These are phyloP conservation scores for Cryptococcus maquisensis DNA, from an alignment of 1,284 basidiomycete genomes.

Conservation along the genomic window DNA sequence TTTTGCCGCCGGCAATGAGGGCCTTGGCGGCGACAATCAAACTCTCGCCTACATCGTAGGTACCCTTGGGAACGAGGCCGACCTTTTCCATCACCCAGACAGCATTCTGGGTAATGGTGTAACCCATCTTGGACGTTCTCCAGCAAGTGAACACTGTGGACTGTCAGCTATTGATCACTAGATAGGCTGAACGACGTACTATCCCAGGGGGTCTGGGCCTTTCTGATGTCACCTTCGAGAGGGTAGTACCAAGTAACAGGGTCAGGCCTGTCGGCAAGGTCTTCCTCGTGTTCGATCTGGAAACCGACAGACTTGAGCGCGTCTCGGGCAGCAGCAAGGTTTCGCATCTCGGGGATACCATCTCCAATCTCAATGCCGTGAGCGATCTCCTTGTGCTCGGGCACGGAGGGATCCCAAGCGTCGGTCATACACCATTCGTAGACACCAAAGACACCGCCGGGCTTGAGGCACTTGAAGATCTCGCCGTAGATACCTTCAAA, in stretches of 20 bases:
- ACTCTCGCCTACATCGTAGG: constrained; percentile 82
- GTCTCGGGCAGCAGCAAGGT: constrained; percentile 64
- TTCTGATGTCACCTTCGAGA: constrained; percentile 83
- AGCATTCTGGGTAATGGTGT: constrained; percentile 75
- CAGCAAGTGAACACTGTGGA: constrained; percentile 66
- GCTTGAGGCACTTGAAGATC: constrained; percentile 92
- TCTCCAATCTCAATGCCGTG: constrained; percentile 89
- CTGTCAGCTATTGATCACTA: constrained; percentile 2
- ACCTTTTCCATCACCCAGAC: constrained; percentile 74
- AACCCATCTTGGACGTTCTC: constrained; percentile 86
- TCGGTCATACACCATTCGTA: constrained; percentile 99
- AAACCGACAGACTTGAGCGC: constrained; percentile 85
- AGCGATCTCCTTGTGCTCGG: constrained; percentile 84
- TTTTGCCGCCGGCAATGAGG: constrained; percentile 77
- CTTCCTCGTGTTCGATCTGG: constrained; percentile 85
- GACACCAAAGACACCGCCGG: constrained; percentile 91
- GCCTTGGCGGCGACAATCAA: constrained; percentile 77
- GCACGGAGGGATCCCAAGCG: constrained; percentile 78
- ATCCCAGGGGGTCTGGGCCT: constrained; percentile 94
- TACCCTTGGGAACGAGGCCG: constrained; percentile 86
- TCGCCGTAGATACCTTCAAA: constrained; percentile 95
- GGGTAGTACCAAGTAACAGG: constrained; percentile 92
- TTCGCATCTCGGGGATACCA: constrained; percentile 97
- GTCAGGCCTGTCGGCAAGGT: constrained; percentile 77
- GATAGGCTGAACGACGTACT: constrained; percentile 38